Conservation (phyloP, 1,139 yeast genomes). For the Candida neerlandica region DNA sequence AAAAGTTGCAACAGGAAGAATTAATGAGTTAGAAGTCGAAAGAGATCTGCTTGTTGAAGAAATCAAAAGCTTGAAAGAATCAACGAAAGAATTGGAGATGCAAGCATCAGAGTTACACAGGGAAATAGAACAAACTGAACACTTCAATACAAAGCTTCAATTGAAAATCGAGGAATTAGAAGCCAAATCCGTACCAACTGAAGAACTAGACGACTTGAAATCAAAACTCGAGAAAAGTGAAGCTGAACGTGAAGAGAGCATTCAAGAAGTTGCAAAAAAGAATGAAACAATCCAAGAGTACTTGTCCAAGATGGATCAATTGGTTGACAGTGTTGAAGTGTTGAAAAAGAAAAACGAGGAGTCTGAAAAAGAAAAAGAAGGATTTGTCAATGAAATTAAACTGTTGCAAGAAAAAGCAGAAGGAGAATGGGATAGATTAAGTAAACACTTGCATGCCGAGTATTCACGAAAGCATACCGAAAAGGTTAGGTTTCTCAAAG, state of each 20-base stretch:
- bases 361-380: constrained; percentile 3
- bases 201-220: constrained; percentile 6
- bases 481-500: constrained; percentile 34
- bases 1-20: constrained; percentile 16
- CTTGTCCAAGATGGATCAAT: constrained; percentile 25
- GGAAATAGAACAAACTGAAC: constrained; percentile 17
- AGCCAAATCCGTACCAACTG: constrained; percentile 9
- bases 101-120: constrained; percentile 20
- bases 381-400: constrained; percentile 10
- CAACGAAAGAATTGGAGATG: constrained; percentile 18
- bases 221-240: not conserved
- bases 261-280: constrained; percentile 19
- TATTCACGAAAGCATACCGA: constrained; percentile 71
- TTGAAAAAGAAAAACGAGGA: constrained; percentile 17
- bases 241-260: not conserved
- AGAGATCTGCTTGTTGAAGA: constrained; percentile 22
- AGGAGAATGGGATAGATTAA: constrained; percentile 52
- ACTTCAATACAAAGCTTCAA: constrained; percentile 22
- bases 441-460: constrained; percentile 67
- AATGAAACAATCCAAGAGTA: constrained; percentile 29
- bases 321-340: constrained; percentile 23
- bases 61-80: constrained; percentile 8
- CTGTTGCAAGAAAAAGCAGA: constrained; percentile 42
- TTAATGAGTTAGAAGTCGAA: constrained; percentile 23
- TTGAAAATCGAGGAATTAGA: constrained; percentile 24